A percentile compares a stretch with the other conserved stretches of the same genome.
Conservation (phyloP, 2,329 filamentous ascomycete genomes). For the Dothistroma pini region DNA sequence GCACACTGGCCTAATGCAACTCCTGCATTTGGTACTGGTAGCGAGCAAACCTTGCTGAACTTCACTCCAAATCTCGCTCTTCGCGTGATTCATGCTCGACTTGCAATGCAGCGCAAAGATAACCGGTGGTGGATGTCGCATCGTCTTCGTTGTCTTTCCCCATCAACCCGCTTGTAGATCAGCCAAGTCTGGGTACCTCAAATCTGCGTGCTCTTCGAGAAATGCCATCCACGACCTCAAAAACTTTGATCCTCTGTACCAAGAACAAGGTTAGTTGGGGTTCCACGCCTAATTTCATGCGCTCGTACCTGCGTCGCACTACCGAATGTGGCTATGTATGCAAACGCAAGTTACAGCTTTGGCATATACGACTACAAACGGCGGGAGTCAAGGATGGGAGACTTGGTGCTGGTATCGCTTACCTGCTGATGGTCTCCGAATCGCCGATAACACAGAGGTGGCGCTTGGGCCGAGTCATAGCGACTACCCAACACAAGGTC, state of each 20-base stretch:
- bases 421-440: conserved; percentile 87
- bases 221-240: conserved; percentile 88
- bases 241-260: conserved; percentile 71
- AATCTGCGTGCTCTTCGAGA: conserved; percentile 82
- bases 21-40: not conserved
- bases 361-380: not conserved
- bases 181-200: conserved; percentile 75
- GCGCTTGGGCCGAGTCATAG: conserved; percentile 91
- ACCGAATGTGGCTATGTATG: not conserved
- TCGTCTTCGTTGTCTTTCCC: no score
- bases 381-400: not conserved
- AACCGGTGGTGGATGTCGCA: not conserved
- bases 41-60: not conserved
- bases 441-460: conserved; percentile 90
- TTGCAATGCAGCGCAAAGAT: not conserved
- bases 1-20: not conserved
- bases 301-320: conserved; percentile 1
- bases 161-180: conserved; percentile 37
- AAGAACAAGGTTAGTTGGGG: conserved; percentile 5
- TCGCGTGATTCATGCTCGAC: not conserved
- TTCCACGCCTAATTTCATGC: conserved; percentile 9
- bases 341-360: not conserved
- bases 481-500: conserved; percentile 56
- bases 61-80: not conserved
- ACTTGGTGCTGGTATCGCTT: conserved; percentile 43